A percentile compares a stretch with the other conserved stretches of the same genome.
These are phyloP conservation scores for Wickerhamiella azymoides DNA, from an alignment of 805 yeast species.

Conservation along the genomic window DNA sequence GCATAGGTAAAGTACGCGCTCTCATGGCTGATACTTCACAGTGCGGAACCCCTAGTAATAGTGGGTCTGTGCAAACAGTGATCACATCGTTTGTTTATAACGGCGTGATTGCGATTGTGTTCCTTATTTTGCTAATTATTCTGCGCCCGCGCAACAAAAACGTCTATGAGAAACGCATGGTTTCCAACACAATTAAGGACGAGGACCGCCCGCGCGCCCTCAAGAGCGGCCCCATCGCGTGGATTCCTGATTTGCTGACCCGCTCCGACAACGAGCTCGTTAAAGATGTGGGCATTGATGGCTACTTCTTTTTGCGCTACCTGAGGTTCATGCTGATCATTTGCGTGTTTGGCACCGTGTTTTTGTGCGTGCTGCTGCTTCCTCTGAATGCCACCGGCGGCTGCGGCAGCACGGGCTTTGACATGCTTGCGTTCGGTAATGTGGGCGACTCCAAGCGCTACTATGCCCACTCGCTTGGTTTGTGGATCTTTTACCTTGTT, in stretches of 20 bases:
- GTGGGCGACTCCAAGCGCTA: constrained; percentile 47
- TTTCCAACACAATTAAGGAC: constrained; percentile 39
- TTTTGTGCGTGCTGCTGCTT: constrained; percentile 55
- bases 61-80: constrained; percentile 26
- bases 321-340: constrained; percentile 41
- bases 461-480: constrained; percentile 73
- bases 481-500: constrained; percentile 65
- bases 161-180: constrained; percentile 73
- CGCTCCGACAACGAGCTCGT: constrained; percentile 65
- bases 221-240: constrained; percentile 50
- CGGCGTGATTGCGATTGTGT: constrained; percentile 48
- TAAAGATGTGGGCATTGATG: constrained; percentile 86
- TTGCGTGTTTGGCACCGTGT: constrained; percentile 40
- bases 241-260: constrained; percentile 52
- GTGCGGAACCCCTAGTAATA: background rate
- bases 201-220: constrained; percentile 49
- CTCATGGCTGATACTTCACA: background rate
- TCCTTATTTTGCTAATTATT: constrained; percentile 47
- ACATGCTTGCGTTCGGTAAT: constrained; percentile 66
- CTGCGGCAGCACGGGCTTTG: constrained; percentile 48
- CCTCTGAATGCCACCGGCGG: constrained; percentile 64
- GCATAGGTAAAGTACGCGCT: background rate
- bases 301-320: constrained; percentile 78
- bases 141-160: constrained; percentile 54
- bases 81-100: constrained; percentile 58